Base-by-base conservation (phyloP, 2,329 filamentous ascomycete species). In the Fusarium sp. region DNA sequence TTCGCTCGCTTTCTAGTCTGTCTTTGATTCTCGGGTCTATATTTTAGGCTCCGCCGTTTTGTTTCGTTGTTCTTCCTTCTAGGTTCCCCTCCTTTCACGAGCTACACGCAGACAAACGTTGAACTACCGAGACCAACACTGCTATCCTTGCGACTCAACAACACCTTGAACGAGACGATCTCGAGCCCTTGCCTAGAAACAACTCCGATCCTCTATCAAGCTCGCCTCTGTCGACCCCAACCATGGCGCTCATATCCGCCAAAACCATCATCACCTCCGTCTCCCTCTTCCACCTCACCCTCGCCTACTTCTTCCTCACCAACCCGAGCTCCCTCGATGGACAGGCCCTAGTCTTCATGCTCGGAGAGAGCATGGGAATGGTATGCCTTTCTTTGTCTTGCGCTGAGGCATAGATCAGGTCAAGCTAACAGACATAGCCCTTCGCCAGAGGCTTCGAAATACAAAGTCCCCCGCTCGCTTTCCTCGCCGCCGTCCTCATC, bases 321-420 rank as follows among this genome's bases (percentile, higher is more conserved):
- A 91, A 88, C 68, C 95, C 95, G 7, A 85, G 86, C 70, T 87
- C 89, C 50, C 88, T 98, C 78, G 91, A 93, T 58, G 92, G 96
- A 80, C 94, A 97, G 79, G 91, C 92, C 62, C 82, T 97, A 25
- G 94, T 98, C 57, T 94, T 91, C 76, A 89, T 98, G 33, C 85
- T 98, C 29, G 95, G 95, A 64, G 93, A 97, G 82, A 91, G 94
- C 63, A 94, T 97, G 91, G 91, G 92, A 77, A 89, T 98, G 81
- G 94, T 96, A 87, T 68, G 87, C 22, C n/a, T n/a, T 35, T n/a
- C 10, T n/a, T 16, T 29, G 4, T 8, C 10, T 14, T 29, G 45
- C 36, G 20, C 45, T 7, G 22, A 22, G 62, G 16, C 14, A 45
- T 40, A 16, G 27, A n/a, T 29, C 6, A 6, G 33, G 16, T 5